Evolutionary conservation across 176 grass and related monocot genomes (phyloP), one percentile per base, ranked within the genome.

Genomic region (Musa beccarii): DNA sequence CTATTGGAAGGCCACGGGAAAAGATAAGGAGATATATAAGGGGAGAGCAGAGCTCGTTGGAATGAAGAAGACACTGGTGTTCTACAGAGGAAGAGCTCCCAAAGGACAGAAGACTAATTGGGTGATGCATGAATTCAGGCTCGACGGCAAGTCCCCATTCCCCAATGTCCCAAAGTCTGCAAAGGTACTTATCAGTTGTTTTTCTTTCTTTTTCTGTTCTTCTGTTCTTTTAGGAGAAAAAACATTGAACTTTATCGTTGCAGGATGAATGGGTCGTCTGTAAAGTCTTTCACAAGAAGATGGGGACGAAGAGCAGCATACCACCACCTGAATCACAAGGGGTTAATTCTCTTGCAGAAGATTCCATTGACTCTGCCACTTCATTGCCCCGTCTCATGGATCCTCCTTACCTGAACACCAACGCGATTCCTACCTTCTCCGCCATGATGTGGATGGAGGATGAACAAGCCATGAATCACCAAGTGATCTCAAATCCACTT

Each of bases 211-310:
- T 43, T 43, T 43, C 34, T 43, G 4, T 43, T 43, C 34, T 43
- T 43, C 34, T 0, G 34, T 43, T 43, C 34, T 43, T 43, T 43
- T 43, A 43, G 34, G 34, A 6, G 34, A 0, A 43, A 6, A 43
- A 43, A 21, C 5, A 22, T 21, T 21, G 9, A 21, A 21, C 53
- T 72, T 49, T 65, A 52, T 19, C 3, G 24, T 14, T 79, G 82
- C 69, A 84, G 82, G 82, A 79, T 74, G 82, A 84, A 68, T 84
- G 82, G 82, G 82, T 59, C 21, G 82, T 84, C 10, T 79, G 75
- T 78, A 79, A 76, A 49, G 59, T 84, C 64, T 84, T 84, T 52
- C 76, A 84, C 51, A 84, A 84, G 69, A 84, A 72, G 57, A 28
- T 63, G 11, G 82, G 59, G 56, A 43, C 74, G 16, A 79, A 79